Evolutionary conservation across 2,329 filamentous ascomycete species (phyloP).

Genomic region (Lasiodiplodia citricola): DNA sequence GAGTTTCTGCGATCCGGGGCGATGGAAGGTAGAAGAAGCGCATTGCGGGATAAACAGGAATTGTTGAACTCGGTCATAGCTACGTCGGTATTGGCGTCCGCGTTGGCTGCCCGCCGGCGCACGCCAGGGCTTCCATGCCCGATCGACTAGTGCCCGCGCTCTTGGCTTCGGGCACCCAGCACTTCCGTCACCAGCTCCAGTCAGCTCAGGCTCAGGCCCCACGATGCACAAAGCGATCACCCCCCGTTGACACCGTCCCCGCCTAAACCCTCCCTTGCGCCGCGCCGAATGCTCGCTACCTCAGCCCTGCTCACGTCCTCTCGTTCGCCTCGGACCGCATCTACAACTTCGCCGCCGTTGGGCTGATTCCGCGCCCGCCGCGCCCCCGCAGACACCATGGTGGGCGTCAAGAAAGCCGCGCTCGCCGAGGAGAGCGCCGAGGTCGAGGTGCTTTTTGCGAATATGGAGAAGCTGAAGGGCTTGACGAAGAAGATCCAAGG

Average conservation of each 20-base stretch:
- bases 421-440: slow-evolving; percentile 71
- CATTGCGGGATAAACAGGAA: slow-evolving; percentile 16
- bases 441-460: slow-evolving; percentile 69
- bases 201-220: slow-evolving; percentile 16
- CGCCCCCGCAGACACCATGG: slow-evolving; percentile 49
- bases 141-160: slow-evolving; percentile 22
- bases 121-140: slow-evolving; percentile 18
- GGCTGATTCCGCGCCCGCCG: slow-evolving; percentile 18
- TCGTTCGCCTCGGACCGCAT: background rate
- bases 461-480: slow-evolving; percentile 88
- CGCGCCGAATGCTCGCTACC: slow-evolving; percentile 5
- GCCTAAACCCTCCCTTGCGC: slow-evolving; percentile 10
- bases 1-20: background rate
- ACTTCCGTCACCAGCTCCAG: slow-evolving; percentile 24
- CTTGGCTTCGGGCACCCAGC: slow-evolving; percentile 20
- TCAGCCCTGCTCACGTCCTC: background rate
- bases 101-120: slow-evolving; percentile 6
- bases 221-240: slow-evolving; percentile 26
- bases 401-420: slow-evolving; percentile 60
- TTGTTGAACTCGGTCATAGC: slow-evolving; percentile 22
- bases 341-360: slow-evolving; percentile 28
- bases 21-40: background rate
- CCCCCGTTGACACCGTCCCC: slow-evolving; percentile 23
- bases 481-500: slow-evolving; percentile 96
- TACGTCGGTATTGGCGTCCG: slow-evolving; percentile 7